Percentiles rank a stretch among this genome's conserved stretches.
These are phyloP conservation scores for Phaffomyces thermotolerans DNA, from an alignment of 805 yeast species.

Conservation along the genomic window DNA sequence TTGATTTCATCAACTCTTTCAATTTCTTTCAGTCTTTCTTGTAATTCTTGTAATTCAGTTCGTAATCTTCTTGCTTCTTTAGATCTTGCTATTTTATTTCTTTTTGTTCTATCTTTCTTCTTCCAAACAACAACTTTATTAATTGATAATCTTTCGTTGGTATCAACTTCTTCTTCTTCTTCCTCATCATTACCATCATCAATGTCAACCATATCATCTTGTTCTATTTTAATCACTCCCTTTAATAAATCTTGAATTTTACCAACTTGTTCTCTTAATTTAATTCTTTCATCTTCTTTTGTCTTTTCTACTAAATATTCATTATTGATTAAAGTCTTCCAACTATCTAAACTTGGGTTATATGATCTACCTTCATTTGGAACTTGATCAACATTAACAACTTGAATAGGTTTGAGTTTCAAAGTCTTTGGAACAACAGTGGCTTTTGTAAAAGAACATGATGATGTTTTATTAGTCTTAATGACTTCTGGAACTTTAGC, in stretches of 20 bases:
- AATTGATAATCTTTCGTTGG: conserved; percentile 42
- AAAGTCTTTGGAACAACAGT: conserved; percentile 49
- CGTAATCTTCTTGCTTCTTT: conserved; percentile 51
- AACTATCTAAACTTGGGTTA: conserved; percentile 78
- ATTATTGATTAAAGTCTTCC: conserved; percentile 64
- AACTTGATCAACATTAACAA: conserved; percentile 41
- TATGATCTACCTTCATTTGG: conserved; percentile 90
- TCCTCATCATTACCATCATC: conserved; percentile 29
- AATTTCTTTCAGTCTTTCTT: conserved; percentile 53
- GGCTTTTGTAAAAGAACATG: conserved; percentile 43
- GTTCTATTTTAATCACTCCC: conserved; percentile 37
- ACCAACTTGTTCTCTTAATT: conserved; percentile 54
- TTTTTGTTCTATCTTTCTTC: conserved; percentile 69
- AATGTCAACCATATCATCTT: conserved; percentile 43
- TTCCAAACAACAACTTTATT: conserved; percentile 63
- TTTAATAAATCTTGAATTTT: conserved; percentile 61
- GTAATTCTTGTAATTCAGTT: conserved; percentile 49
- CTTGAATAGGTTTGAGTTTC: conserved; percentile 42
- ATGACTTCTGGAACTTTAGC: conserved; percentile 33
- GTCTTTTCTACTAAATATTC: conserved; percentile 63
- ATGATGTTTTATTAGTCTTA: conserved; percentile 28
- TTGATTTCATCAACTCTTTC: conserved; percentile 33
- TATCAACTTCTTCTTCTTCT: conserved; percentile 16
- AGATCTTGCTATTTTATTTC: conserved; percentile 46
- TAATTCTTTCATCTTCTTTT: conserved; percentile 55